Conservation (phyloP, 1,284 basidiomycete genomes). For the Mycena sp. region DNA sequence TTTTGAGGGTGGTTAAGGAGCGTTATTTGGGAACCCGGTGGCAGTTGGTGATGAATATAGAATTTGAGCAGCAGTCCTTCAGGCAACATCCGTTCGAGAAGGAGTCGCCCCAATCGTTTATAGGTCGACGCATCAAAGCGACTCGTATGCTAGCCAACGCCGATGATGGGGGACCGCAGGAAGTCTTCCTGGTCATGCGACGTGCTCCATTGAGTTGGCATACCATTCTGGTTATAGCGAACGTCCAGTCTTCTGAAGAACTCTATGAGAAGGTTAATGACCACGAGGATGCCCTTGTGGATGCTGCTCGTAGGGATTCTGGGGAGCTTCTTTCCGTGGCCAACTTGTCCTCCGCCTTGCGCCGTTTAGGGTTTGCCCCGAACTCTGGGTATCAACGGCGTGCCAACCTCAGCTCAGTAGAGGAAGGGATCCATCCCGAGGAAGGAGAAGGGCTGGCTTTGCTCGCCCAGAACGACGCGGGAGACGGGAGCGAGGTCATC, state of each 20-base stretch:
- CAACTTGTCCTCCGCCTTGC: background rate
- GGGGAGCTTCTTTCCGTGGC: background rate
- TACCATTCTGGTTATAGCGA: background rate
- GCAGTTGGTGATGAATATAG: conserved; percentile 2
- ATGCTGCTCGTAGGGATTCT: background rate
- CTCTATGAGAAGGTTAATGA: background rate
- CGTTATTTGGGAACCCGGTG: conserved; percentile 15
- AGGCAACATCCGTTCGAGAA: conserved; percentile 6
- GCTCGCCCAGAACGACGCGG: background rate
- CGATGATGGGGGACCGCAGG: no score
- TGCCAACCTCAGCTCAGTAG: background rate
- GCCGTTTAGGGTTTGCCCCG: background rate
- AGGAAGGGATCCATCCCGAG: background rate
- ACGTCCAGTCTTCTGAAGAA: background rate
- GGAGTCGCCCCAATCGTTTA: conserved; percentile 14
- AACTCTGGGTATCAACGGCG: background rate
- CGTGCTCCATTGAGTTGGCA: background rate
- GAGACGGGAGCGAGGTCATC: background rate
- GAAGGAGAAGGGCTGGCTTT: no score
- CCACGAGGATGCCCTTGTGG: background rate
- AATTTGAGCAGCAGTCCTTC: conserved; percentile 10
- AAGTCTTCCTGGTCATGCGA: no score
- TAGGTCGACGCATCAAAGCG: background rate
- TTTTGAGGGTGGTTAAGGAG: conserved; percentile 2
- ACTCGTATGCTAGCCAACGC: no score